Evolutionary conservation across 176 grass and related monocot genomes (phyloP).

Genomic region (Juncus inflexus): DNA sequence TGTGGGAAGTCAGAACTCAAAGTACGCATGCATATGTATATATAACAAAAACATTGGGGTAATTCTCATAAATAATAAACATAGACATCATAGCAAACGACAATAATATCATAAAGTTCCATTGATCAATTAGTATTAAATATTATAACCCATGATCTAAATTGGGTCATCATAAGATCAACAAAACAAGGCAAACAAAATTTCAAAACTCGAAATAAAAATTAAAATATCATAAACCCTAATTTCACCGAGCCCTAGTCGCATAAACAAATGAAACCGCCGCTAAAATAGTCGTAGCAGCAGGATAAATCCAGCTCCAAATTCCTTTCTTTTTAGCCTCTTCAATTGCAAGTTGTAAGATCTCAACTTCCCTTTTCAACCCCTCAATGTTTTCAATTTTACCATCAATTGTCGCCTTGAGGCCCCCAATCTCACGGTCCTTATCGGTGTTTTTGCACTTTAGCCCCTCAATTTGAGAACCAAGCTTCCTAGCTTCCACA

Average conservation of each 20-base stretch:
- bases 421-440: slow-evolving; percentile 19
- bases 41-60: neutral
- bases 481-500: slow-evolving; percentile 18
- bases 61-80: neutral
- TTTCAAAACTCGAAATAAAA: slow-evolving; percentile 33
- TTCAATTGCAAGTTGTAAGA: slow-evolving; percentile 36
- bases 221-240: slow-evolving; percentile 12
- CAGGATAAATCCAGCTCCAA: slow-evolving; percentile 60
- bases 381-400: slow-evolving; percentile 15
- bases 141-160: slow-evolving; percentile 27
- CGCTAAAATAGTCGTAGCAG: slow-evolving; percentile 47
- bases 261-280: slow-evolving; percentile 70
- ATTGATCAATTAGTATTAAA: slow-evolving; percentile 36
- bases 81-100: neutral
- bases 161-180: slow-evolving; percentile 17
- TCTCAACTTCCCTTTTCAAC: slow-evolving; percentile 39
- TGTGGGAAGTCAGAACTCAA: no score
- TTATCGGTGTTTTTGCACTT: slow-evolving; percentile 15
- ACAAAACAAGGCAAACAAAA: slow-evolving; percentile 33
- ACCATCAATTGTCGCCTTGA: slow-evolving; percentile 26
- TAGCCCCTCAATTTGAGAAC: slow-evolving; percentile 22
- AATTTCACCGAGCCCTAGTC: slow-evolving; percentile 42
- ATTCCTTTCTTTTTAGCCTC: slow-evolving; percentile 30
- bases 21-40: slow-evolving; percentile 11
- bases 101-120: neutral